These are phyloP conservation scores for Lathyrus sativus DNA, from an alignment of 306 rosid species.

Conservation along the genomic window DNA sequence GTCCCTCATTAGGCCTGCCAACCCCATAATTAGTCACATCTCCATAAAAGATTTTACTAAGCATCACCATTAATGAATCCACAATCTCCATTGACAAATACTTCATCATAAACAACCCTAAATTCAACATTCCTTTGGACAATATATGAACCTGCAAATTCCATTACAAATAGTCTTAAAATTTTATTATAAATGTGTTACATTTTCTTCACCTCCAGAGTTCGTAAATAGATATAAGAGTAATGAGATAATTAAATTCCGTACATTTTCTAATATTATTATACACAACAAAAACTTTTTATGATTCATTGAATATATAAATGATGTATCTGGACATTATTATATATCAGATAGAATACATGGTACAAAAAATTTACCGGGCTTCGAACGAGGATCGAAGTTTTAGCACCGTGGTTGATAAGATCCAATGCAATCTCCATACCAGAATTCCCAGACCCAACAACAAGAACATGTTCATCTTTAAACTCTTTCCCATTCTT, in stretches of 20 bases:
- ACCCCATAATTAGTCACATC: slow-evolving; percentile 61
- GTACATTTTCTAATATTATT: too few species aligned
- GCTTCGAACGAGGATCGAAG: slow-evolving; percentile 63
- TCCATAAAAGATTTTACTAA: slow-evolving; percentile 57
- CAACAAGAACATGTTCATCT: slow-evolving; percentile 61
- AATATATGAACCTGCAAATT: slow-evolving; percentile 58
- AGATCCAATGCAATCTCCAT: slow-evolving; percentile 73
- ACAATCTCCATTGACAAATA: slow-evolving; percentile 49
- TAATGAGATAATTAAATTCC: too few species aligned
- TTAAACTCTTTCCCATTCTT: slow-evolving; percentile 50
- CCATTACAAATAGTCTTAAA: neutral
- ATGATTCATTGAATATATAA: too few species aligned
- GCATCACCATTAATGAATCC: slow-evolving; percentile 52
- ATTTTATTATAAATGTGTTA: neutral
- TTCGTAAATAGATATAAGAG: too few species aligned
- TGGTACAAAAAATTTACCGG: slow-evolving; percentile 48
- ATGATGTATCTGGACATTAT: too few species aligned
- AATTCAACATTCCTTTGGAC: slow-evolving; percentile 48
- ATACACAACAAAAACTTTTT: too few species aligned
- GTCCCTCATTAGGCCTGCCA: slow-evolving; percentile 64
- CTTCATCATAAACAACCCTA: slow-evolving; percentile 53
- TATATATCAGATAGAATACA: too few species aligned
- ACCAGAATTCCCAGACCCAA: slow-evolving; percentile 80
- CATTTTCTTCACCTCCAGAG: too few species aligned
- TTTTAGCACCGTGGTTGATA: slow-evolving; percentile 53